A percentile compares a stretch with the other conserved stretches of the same genome.
phyloP scores from a whole-genome alignment of 345 rosid genomes.

The Lepidium aucheri region DNA sequence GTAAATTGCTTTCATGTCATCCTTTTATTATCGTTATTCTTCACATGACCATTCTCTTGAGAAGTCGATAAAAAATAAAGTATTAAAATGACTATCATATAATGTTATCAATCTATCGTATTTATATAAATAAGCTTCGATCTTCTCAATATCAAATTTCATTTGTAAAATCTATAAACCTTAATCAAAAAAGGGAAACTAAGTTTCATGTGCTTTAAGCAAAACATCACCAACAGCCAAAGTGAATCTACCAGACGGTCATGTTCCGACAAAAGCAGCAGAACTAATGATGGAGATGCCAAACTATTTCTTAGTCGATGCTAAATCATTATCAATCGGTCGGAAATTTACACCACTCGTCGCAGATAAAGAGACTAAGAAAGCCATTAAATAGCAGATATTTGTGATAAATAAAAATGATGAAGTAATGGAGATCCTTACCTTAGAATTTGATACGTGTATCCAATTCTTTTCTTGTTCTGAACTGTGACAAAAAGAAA shows the following conservation, averaged over 20 bases:
- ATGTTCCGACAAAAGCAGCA: slow-evolving; percentile 54
- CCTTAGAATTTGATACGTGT: slow-evolving; percentile 78
- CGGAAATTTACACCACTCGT: slow-evolving; percentile 52
- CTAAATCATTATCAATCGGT: slow-evolving; percentile 49
- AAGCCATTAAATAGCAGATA: not conserved
- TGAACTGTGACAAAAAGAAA: slow-evolving; percentile 79
- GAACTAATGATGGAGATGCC: slow-evolving; percentile 89
- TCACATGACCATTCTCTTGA: too few species aligned
- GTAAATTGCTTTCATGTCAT: too few species aligned
- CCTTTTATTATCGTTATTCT: too few species aligned
- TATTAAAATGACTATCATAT: not conserved
- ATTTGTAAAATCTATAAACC: not conserved
- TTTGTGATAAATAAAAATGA: not conserved
- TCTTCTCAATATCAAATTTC: not conserved
- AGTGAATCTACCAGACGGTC: slow-evolving; percentile 57
- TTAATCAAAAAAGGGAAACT: slow-evolving; percentile 53
- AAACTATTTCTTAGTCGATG: slow-evolving; percentile 52
- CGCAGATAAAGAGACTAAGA: slow-evolving; percentile 32
- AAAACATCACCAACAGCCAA: slow-evolving; percentile 26
- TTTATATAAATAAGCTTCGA: not conserved
- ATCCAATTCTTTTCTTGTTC: slow-evolving; percentile 87
- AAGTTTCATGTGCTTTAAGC: slow-evolving; percentile 52
- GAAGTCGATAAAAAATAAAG: too few species aligned
- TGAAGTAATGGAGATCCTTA: slow-evolving; percentile 9
- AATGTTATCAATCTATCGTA: not conserved